These are phyloP conservation scores for Xylaria sp. DNA, from an alignment of 2,329 filamentous ascomycete species.

Conservation along the genomic window DNA sequence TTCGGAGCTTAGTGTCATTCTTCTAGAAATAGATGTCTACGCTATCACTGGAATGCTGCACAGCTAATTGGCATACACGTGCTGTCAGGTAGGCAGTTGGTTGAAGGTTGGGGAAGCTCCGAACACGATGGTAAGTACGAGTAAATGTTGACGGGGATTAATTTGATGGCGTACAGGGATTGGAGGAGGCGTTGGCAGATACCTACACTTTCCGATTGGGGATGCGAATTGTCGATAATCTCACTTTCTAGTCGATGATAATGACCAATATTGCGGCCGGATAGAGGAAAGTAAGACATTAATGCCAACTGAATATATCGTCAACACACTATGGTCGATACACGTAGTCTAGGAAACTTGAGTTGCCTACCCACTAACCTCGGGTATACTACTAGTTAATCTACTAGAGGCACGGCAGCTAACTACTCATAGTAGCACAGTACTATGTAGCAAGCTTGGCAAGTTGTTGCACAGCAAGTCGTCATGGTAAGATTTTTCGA, in stretches of 20 bases:
- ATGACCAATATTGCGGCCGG: too few relatives aligned
- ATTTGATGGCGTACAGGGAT: constrained; percentile 5
- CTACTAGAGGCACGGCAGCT: not conserved
- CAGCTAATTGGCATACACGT: constrained; percentile 23
- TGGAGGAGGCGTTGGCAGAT: not conserved
- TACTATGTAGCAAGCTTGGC: too few relatives aligned
- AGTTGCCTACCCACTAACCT: too few relatives aligned
- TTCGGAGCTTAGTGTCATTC: constrained; percentile 10
- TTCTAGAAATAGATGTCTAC: constrained; percentile 26
- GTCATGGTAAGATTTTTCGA: not conserved
- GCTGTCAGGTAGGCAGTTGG: constrained; percentile 21
- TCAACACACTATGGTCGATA: too few relatives aligned
- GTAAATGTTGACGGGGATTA: not conserved
- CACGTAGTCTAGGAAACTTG: too few relatives aligned
- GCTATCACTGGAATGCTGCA: constrained; percentile 5
- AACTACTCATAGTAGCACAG: too few relatives aligned
- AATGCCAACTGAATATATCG: too few relatives aligned
- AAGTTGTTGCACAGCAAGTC: too few relatives aligned
- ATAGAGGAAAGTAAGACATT: not conserved
- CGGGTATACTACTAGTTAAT: too few relatives aligned
- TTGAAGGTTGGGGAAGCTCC: constrained; percentile 36
- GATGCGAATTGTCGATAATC: not conserved
- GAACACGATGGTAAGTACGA: constrained; percentile 6
- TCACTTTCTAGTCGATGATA: too few relatives aligned
- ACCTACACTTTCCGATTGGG: not conserved